Evolutionary conservation across 2,329 filamentous ascomycete genomes (phyloP), one percentile per base, ranked within the genome.

Genomic region (Stemphylium lycopersici): DNA sequence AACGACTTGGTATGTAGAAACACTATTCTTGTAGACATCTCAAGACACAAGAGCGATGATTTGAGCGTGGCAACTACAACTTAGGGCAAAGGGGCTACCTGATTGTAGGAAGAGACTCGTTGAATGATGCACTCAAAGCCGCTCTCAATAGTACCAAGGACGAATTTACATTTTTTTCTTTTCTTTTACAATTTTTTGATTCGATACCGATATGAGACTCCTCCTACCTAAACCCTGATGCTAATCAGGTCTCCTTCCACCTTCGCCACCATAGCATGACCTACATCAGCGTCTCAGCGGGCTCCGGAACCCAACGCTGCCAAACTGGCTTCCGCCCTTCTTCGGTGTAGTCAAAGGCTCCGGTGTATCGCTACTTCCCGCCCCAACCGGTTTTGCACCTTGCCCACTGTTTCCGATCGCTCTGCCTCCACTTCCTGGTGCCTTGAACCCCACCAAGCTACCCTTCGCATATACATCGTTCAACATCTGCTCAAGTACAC

Each of bases 401-500:
- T 16, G 16, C 2, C 48, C 38, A 18, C 31, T 48, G 5, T 33
- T 39, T n/a, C 56, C 55, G 1, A 56, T 26, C 11, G 33, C 49
- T 6, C 45, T 51, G 1, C 58, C 63, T 0, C 60, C 64, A 47
- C 69, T 72, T 1, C 71, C 71, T 0, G 72, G 72, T 2, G 71
- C 72, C 34, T 70, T 69, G 58, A 75, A 75, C 6, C 77, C 67
- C 76, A 83, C 67, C 81, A 85, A 64, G 77, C 83, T 56, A 76
- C 90, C 79, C 80, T 84, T 67, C 75, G 81, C 67, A 76, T 96
- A 97, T 6, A 98, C 91, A 66, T 96, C 91, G 70, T 92, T 87
- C 42, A 98, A 82, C 80, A 95, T 95, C 32, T 86, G 81, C 66
- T 95, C 88, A 46, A 96, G 79, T 4, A 96, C 87, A 0, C 93